These are phyloP conservation scores for Torrubiella hemipterigena DNA, from an alignment of 2,329 filamentous ascomycete species.

Conservation along the genomic window DNA sequence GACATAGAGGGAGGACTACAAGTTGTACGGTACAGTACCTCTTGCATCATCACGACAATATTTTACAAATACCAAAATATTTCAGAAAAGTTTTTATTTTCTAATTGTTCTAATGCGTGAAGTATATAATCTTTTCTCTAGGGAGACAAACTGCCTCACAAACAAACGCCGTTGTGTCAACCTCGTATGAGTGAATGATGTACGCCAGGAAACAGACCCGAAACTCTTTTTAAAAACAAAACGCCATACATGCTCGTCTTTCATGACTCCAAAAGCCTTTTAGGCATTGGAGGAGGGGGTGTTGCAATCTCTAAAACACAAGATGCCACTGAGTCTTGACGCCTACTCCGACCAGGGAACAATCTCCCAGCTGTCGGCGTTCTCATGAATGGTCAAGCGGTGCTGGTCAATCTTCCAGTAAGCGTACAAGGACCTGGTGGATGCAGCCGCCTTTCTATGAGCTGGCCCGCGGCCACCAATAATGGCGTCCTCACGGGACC, in stretches of 20 bases:
- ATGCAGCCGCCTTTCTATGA: slow-evolving; percentile 53
- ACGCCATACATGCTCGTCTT: no score
- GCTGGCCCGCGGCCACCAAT: slow-evolving; percentile 48
- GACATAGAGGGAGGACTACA: not conserved
- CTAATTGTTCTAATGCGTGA: not conserved
- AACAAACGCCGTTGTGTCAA: no score
- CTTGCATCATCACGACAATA: not conserved
- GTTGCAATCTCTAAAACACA: no score
- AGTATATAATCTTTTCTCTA: no score
- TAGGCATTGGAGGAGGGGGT: no score
- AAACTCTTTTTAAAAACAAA: no score
- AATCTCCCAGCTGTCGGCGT: slow-evolving; percentile 51
- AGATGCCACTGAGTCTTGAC: no score
- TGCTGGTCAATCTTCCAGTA: slow-evolving; percentile 62
- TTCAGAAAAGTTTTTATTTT: not conserved
- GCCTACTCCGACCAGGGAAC: slow-evolving; percentile 36
- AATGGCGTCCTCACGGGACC: slow-evolving; percentile 45
- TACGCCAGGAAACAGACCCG: no score
- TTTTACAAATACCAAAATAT: slow-evolving; percentile 1
- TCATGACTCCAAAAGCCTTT: no score
- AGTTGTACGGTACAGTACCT: not conserved
- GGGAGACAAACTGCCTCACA: no score
- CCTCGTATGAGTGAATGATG: no score
- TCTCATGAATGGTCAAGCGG: slow-evolving; percentile 56
- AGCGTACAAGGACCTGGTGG: slow-evolving; percentile 47